Base-by-base conservation (phyloP, 2,329 filamentous ascomycete species). In the Botryotinia narcissicola region DNA sequence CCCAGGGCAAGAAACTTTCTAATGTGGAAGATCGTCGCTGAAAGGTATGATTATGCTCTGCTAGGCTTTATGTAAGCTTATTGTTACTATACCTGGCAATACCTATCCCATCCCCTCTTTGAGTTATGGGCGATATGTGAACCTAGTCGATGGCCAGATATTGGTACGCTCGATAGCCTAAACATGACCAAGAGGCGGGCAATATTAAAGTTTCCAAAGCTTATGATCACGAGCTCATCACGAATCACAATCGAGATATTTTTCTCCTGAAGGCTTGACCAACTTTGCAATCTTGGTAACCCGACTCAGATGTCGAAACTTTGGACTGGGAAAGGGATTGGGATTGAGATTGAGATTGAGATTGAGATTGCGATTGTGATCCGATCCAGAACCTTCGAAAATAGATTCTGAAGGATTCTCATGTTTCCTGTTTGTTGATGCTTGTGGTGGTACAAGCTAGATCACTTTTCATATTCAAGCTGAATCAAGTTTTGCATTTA, bases 11-110 rank as follows among this genome's bases (percentile, higher is more conserved):
- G 25, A 54, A 29, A 29, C 32, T 54, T 51, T 25, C 37, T 46
- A 46, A 22, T n/a, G 42, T 51, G 6, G 51, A 37, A 60, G 35
- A 70, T 62, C 57, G 29, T 71, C 10, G 69, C 69, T 40, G 57
- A 63, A 44, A 44, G 20, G 8, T n/a, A 62, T 18, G 37, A 32
- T 42, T 37, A 32, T 35, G 32, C 57, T 40, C 25, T 22, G 35
- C 40, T 22, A 16, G n/a, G 25, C 69, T 22, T 48, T 40, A 51
- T 63, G 57, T 71, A 44, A 71, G 68, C 68, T 70, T 70, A 70
- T 70, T n/a, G 10, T 70, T 14, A 62, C 54, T 61, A 25, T 37
- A 62, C 22, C 20, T 46, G 20, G 44, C 6, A 22, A 37, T 37
- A 18, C 29, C 35, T 48, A 22, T 54, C 25, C 37, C 63, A 51